Evolutionary conservation across 1,139 yeast species (phyloP).

Genomic region (Pichia terricola): DNA sequence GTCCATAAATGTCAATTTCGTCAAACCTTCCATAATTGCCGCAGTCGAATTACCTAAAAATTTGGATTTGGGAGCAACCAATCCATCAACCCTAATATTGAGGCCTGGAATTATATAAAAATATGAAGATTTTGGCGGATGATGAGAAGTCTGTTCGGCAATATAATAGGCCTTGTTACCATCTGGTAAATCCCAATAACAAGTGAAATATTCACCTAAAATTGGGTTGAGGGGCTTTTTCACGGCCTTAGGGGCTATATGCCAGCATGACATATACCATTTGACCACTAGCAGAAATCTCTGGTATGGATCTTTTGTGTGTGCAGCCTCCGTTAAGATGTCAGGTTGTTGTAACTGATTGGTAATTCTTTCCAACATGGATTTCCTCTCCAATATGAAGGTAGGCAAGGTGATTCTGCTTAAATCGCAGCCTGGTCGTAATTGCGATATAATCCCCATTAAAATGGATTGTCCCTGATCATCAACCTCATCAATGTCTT

Average conservation of each 20-base stretch:
- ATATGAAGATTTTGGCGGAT: constrained; percentile 96
- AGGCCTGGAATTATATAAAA: constrained; percentile 78
- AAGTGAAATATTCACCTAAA: constrained; percentile 78
- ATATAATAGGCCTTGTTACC: constrained; percentile 66
- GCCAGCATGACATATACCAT: constrained; percentile 96
- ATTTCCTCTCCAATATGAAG: constrained; percentile 85
- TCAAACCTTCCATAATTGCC: constrained; percentile 91
- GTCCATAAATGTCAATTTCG: constrained; percentile 61
- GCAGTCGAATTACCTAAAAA: constrained; percentile 95
- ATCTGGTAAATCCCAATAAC: constrained; percentile 82
- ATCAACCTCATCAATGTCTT: constrained; percentile 86
- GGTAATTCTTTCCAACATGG: constrained; percentile 92
- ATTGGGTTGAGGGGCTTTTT: constrained; percentile 95
- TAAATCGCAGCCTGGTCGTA: constrained; percentile 87
- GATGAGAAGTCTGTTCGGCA: constrained; percentile 93
- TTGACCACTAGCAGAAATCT: constrained; percentile 67
- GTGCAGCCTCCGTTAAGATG: constrained; percentile 60
- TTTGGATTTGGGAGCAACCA: constrained; percentile 74
- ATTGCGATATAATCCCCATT: constrained; percentile 78
- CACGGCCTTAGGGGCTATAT: constrained; percentile 95
- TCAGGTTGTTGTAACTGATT: constrained; percentile 82
- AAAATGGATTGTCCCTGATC: constrained; percentile 81
- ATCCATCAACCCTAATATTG: constrained; percentile 80
- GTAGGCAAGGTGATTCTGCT: constrained; percentile 90
- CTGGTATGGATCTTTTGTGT: constrained; percentile 44